Evolutionary conservation across 1,139 yeast genomes (phyloP), one percentile per base, ranked within the genome.

Genomic region (Suhomyces yuchorum): DNA sequence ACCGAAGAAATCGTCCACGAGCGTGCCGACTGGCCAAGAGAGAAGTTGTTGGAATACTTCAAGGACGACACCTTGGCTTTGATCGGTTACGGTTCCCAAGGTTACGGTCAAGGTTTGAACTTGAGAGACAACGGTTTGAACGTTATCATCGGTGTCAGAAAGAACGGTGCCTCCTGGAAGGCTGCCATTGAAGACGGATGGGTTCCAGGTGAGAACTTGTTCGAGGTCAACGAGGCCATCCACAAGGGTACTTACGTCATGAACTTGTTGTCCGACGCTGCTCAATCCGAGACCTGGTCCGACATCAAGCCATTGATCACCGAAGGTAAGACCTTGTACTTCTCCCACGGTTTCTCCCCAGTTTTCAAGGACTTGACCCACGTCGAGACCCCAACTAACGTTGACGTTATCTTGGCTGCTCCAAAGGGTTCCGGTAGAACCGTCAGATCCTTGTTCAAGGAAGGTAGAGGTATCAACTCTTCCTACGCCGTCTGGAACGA

Each of bases 401-500:
- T 93, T 65, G 99, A 93, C 71, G 98, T 92, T 63, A 93, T 93
- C 78, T 83, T 93, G 70, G 99, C 93, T 68, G 99, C 99, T 75
- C 99, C 99, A 80, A 93, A 93, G 88, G 99, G 99, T 73, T 92
- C 98, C 59, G 99, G 99, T 79, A 90, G 99, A 82, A 93, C 99
- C 64, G 99, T 93, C 65, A 89, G 99, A 83, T 86, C 98, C 58
- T 82, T 93, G 69, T 93, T 93, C 93, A 92, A 93, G 83, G 99
- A 93, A 82, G 99, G 99, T 73, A 92, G 99, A 81, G 99, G 99
- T 84, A 93, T 93, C 75, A 93, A 93, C 93, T 93, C 99, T 50
- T 93, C 99, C 49, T 86, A 89, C 77, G 98, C 98, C 62, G 97
- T 95, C 71, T 93, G 97, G 97, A 95, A 93, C 79, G 98, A 93